These are phyloP conservation scores for Citrullus mucosospermus DNA, from an alignment of 306 rosid genomes.

Conservation along the genomic window DNA sequence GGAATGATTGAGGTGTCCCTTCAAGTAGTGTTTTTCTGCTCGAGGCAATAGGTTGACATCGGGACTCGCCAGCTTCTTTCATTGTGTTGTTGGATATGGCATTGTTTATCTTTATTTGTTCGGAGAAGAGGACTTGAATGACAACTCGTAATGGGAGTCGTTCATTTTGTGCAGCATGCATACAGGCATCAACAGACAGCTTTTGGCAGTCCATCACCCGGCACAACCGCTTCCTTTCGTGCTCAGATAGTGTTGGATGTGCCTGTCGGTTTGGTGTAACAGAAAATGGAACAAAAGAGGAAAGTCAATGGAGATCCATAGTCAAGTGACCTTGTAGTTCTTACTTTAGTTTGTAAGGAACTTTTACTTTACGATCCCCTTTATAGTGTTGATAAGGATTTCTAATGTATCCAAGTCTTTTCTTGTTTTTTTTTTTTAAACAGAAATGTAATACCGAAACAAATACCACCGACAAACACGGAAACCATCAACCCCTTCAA, in stretches of 20 bases:
- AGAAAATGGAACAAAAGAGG: neutral
- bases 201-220: constrained; percentile 94
- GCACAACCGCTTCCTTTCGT: constrained; percentile 85
- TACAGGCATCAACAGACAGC: constrained; percentile 86
- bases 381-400: neutral
- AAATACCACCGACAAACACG: too few species aligned
- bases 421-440: neutral
- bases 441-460: too few species aligned
- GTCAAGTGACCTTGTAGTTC: neutral
- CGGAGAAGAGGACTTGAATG: constrained; percentile 88
- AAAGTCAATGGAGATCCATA: neutral
- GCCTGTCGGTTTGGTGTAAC: constrained; percentile 35
- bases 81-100: constrained; percentile 49
- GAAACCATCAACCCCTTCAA: too few species aligned
- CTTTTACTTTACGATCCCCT: neutral
- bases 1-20: constrained; percentile 93
- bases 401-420: neutral
- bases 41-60: constrained; percentile 44
- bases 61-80: constrained; percentile 48
- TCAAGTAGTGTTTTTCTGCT: constrained; percentile 78
- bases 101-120: constrained; percentile 82
- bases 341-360: neutral
- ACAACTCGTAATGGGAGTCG: constrained; percentile 88
- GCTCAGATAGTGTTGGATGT: constrained; percentile 87
- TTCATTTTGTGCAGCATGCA: constrained; percentile 97